Evolutionary conservation across 2,329 filamentous ascomycete genomes (phyloP), one percentile per base, ranked within the genome.

Genomic region (Xylariaceae sp.): DNA sequence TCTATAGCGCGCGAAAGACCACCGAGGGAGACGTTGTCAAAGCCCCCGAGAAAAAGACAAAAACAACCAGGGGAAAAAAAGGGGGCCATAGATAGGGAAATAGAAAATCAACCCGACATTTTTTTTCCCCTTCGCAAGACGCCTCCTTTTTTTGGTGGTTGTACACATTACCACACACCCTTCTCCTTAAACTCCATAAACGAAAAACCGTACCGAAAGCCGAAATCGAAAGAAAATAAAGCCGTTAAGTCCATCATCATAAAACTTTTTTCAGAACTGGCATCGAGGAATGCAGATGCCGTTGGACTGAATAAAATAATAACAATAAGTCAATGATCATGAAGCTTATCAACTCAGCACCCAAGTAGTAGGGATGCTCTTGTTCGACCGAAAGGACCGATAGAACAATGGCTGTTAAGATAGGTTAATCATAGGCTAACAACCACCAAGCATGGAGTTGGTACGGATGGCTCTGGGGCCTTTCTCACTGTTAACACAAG

Each of bases 401-500:
- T 30, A 5, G 23, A 30, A 30, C 5, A 30, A 30, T 30, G 23
- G 23, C 23, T 1, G 23, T 30, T 30, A 30, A 30, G 23, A 30
- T 30, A 42, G 8, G 37, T 13, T 13, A 3, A 9, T 17, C 35
- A 8, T 23, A 50, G 57, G 15, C 30, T 45, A 13, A 23, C 37
- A 8, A 23, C n/a, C 23, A 6, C 58, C 57, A 9, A 66, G 35
- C 61, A 66, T 65, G 10, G 55, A 59, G 44, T 66, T 57, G 18
- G 52, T 61, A 35, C 63, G 63, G 51, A 66, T 61, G 15, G 57
- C 63, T 50, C 59, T 64, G 9, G 65, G 65, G 13, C 65, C 65
- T 39, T 49, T 63, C 55, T 64, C 65, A 37, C 62, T 66, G 35
- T 17, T 15, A 23, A 55, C 23, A 30, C 23, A 5, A 1, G 7